Percentiles rank a stretch among this genome's conserved stretches.
phyloP scores from a whole-genome alignment of 2,329 filamentous ascomycete genomes.

The Trichoderma sp. region DNA sequence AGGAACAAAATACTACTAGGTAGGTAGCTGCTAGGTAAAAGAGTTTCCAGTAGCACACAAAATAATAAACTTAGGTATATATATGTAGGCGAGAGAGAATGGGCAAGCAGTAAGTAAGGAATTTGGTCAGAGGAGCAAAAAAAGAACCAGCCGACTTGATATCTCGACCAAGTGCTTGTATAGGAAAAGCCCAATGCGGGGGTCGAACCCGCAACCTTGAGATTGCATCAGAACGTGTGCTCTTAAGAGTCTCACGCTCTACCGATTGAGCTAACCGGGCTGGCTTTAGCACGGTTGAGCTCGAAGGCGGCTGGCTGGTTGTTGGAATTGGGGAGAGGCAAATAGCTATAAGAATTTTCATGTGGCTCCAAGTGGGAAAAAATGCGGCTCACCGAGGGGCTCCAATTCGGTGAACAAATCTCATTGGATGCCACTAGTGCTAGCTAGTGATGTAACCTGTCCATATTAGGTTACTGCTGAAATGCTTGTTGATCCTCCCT shows the following conservation, averaged over 20 bases:
- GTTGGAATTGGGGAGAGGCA: not conserved
- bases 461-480: not conserved
- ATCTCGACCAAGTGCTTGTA: constrained; percentile 21
- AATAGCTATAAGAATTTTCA: not conserved
- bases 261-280: constrained; percentile 45
- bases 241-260: constrained; percentile 69
- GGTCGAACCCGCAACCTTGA: constrained; percentile 57
- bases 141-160: not conserved
- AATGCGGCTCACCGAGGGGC: not conserved
- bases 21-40: not conserved
- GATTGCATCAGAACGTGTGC: constrained; percentile 26
- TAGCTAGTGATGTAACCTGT: not conserved
- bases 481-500: not conserved
- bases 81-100: not conserved
- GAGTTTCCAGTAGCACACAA: not conserved
- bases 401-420: not conserved
- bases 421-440: not conserved
- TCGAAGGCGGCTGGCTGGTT: not conserved
- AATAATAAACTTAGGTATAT: not conserved
- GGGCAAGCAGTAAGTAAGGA: not conserved
- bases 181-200: constrained; percentile 43
- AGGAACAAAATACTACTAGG: not conserved
- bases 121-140: not conserved
- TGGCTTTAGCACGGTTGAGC: not conserved
- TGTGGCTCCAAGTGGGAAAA: too few species aligned